Evolutionary conservation across 257 asterid genomes (phyloP).

Genomic region (Echites panduratus): DNA sequence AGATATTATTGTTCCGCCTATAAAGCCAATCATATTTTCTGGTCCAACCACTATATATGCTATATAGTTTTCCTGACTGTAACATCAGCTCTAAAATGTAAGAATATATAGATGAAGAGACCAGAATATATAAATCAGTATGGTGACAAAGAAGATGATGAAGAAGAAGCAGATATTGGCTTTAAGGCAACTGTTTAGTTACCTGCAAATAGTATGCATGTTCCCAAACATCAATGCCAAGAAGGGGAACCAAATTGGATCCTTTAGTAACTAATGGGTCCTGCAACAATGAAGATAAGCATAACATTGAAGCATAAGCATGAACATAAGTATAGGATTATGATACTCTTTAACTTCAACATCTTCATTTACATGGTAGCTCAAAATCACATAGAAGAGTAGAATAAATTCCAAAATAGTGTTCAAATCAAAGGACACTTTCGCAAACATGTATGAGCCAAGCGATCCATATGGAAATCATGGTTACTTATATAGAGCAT

Average conservation of each 20-base stretch:
- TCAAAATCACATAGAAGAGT: not conserved
- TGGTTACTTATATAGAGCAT: not conserved
- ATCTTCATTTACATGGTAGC: not conserved
- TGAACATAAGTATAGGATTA: not conserved
- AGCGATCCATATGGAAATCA: not conserved
- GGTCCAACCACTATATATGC: not conserved
- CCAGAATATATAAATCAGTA: not conserved
- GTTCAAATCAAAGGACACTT: not conserved
- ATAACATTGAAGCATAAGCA: not conserved
- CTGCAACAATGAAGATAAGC: slow-evolving; percentile 30
- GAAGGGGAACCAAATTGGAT: slow-evolving; percentile 56
- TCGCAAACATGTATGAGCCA: not conserved
- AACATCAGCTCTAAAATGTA: not conserved
- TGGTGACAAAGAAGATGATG: not conserved
- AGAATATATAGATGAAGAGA: not conserved
- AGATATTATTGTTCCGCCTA: not conserved
- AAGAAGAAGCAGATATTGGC: not conserved
- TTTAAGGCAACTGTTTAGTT: slow-evolving; percentile 2
- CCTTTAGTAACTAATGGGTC: slow-evolving; percentile 76
- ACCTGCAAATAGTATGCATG: slow-evolving; percentile 91
- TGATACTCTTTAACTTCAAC: not conserved
- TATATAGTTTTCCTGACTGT: not conserved
- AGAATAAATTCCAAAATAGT: slow-evolving; percentile 5
- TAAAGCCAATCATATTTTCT: not conserved
- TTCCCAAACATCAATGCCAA: slow-evolving; percentile 84